Conservation (phyloP, 2,329 filamentous ascomycete genomes). For the Tolypocladium pustulatum region DNA sequence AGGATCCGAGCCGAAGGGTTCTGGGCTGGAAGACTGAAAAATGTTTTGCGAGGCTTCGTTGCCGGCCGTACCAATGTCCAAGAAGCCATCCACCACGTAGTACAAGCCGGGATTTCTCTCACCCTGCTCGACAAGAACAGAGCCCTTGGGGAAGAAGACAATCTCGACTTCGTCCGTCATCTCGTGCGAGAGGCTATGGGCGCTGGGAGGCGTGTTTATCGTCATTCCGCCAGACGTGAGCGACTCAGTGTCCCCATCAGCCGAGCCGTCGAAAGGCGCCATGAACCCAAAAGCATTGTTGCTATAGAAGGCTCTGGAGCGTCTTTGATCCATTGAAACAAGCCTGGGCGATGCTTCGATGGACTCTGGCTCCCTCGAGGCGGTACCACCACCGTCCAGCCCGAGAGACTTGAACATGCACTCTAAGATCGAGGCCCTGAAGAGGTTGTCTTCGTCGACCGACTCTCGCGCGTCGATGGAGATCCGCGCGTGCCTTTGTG, state of each 20-base stretch:
- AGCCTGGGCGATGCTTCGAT: slow-evolving; percentile 78
- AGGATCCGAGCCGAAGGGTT: slow-evolving; percentile 9
- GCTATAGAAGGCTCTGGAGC: slow-evolving; percentile 64
- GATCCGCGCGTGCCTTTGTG: slow-evolving; percentile 36
- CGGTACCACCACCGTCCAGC: slow-evolving; percentile 57
- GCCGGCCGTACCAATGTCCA: slow-evolving; percentile 78
- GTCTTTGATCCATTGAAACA: slow-evolving; percentile 70
- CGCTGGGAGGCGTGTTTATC: slow-evolving; percentile 50
- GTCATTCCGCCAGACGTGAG: slow-evolving; percentile 61
- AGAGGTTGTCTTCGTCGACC: slow-evolving; percentile 77
- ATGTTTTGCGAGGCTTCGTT: slow-evolving; percentile 21
- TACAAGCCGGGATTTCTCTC: slow-evolving; percentile 95
- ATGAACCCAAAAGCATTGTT: slow-evolving; percentile 82
- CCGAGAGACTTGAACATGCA: slow-evolving; percentile 95
- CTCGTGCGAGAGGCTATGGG: slow-evolving; percentile 61
- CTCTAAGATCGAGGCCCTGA: slow-evolving; percentile 81
- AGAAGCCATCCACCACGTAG: slow-evolving; percentile 93
- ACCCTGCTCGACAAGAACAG: slow-evolving; percentile 89
- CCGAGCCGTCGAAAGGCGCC: slow-evolving; percentile 63
- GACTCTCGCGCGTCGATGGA: slow-evolving; percentile 65
- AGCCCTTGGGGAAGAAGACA: slow-evolving; percentile 91
- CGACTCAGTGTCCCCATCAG: slow-evolving; percentile 80
- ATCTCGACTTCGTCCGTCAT: slow-evolving; percentile 91
- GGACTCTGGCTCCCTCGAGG: slow-evolving; percentile 59
- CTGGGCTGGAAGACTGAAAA: slow-evolving; percentile 16